Evolutionary conservation across 2,329 filamentous ascomycete genomes (phyloP), one percentile per base, ranked within the genome.

Genomic region (Alternaria arbusti): DNA sequence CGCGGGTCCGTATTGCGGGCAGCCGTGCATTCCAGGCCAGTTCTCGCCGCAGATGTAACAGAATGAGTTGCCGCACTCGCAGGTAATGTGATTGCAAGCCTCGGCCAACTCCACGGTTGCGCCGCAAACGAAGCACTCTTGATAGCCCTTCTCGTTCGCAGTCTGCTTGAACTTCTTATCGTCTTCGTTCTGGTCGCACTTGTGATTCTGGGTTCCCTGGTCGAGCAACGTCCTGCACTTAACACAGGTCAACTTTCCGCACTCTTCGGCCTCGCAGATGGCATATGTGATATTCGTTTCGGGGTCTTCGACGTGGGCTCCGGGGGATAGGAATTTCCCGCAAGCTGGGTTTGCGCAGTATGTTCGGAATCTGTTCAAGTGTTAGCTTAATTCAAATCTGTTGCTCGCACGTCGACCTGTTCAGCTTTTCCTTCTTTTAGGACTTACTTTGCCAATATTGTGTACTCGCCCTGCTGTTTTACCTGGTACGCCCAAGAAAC

Each of bases 61-160:
- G 65, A 78, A 79, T 2, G 69, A 57, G 30, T 66, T 47, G 5
- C 74, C 75, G 28, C 77, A 79, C 9, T 62, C 63, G 55, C 76
- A 79, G 65, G 61, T 74, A 25, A 79, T 73, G 43, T 79, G 76
- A 22, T 79, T 79, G 47, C 76, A 79, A 2, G 75, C 77, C 44
- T 79, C 76, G 3, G 64, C 54, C 13, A 79, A 67, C 57, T 79
- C 75, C 6, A 78, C 67, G 0, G 61, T 70, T 1, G 61, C 60
- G 17, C 70, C 69, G 36, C 77, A 79, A 11, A 54, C 57, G 12
- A 64, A 69, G 56, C 77, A 79, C 32, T 69, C 60, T 47, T 78
- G 69, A 22, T 74, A 79, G 3, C 74, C 71, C 15, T 76, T 65
- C 56, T 76, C 68, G 6, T 61, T 57, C 3, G 63, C 74, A 3